Base-by-base conservation (phyloP, 2,329 filamentous ascomycete genomes). In the Colletotrichum caudatum region DNA sequence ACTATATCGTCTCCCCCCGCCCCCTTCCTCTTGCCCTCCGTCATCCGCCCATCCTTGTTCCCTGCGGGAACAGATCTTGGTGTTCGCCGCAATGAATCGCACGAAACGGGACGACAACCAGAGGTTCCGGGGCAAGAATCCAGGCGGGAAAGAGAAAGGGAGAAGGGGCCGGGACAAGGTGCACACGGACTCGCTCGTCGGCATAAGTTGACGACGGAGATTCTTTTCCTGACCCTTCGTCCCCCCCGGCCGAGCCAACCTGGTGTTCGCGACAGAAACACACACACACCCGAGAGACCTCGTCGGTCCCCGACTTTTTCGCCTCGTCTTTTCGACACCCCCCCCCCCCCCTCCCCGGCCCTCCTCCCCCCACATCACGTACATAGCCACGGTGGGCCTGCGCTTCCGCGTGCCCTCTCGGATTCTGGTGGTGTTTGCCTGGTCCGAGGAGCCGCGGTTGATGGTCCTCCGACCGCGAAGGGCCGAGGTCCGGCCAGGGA, bases 231-330 rank as follows among this genome's bases (percentile, higher is more conserved):
- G 23, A 18, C 33, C 26, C 35, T 18, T 29, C 29, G 5, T 4
- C 29, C 16, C 26, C 23, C 41, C 9, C 23, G 7, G 39, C 44
- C 44, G 48, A 57, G 20, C 39, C 44, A 48, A 51, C 57, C 51
- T 64, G 68, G 64, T 23, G 58, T 69, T n/a, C 59, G 58, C 59
- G 53, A 71, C n/a, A n/a, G n/a, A n/a, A n/a, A n/a, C n/a, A n/a
- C n/a, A n/a, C 59, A 26, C 20, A n/a, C 41, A 35, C 57, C 29
- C 29, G 29, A 29, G 57, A 58, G 57, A 58, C 54, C 33, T 46
- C 46, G 48, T 33, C 51, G 29, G 33, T 44, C 26, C 18, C 16
- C 5, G 29, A 29, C 29, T 29, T n/a, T 62, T 12, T 63, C 35
- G 9, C 23, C 57, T 62, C 29, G 41, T 18, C 26, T n/a, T n/a